Base-by-base conservation (phyloP, 177 flowering plant species). In the Vitis hybrid region DNA sequence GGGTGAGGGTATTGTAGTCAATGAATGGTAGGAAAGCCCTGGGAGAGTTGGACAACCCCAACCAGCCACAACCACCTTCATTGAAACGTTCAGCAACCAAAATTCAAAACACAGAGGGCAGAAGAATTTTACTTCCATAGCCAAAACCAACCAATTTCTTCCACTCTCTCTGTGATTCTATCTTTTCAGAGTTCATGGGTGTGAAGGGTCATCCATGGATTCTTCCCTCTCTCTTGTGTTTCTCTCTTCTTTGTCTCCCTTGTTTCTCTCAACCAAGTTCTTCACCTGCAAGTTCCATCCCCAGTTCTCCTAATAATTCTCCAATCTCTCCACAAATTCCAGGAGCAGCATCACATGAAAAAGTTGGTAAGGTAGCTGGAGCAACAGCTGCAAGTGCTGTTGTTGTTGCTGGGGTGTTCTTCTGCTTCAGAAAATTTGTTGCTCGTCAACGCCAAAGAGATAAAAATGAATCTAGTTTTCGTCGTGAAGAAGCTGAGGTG, bases 381-480 rank as follows among this genome's bases (percentile, higher is more conserved):
- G 84, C 75, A 23, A 81, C 95, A 8, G 89, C 89, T 4, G 86
- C 81, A 1, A 69, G 76, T 17, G 82, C 90, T 23, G 63, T 87
- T 2, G 80, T 83, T 2, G 2, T 87, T 12, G 80, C 91, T 1
- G 89, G 71, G 7, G 56, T 85, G 12, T 59, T 88, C 61, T 80
- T 89, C 79, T 15, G 86, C 49, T 59, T 70, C 30, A 64, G 66
- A 3, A 77, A 68, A 65, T 74, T 6, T 14, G 52, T 49, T 34
- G 50, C 51, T 11, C 75, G 69, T 4, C 61, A 65, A 17, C 51
- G 67, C 2, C 34, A 51, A 19, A 74, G 62, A 45, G 45, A 55
- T 51, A 61, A 60, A 11, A 60, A 1, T 9, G 56, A 56, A 2
- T 23, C 45, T 2, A 65, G 71, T 61, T 69, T 72, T 13, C 73